Percentiles rank a stretch among this genome's conserved stretches.
Conservation (phyloP, 371 early-diverging fungal species). For the Mucor mucedo region DNA sequence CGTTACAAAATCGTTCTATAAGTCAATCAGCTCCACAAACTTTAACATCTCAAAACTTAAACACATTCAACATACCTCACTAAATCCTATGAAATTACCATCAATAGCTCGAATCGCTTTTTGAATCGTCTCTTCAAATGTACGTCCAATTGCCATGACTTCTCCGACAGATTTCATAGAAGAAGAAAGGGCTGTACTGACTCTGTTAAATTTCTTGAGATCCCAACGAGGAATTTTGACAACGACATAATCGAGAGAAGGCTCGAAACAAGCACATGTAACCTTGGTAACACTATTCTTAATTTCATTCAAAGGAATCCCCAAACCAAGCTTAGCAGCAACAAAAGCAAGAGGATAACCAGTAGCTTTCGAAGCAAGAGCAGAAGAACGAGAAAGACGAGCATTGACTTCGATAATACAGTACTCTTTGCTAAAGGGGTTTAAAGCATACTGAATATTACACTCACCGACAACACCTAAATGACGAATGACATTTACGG, state of each 20-base stretch:
- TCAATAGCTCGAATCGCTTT: conserved; percentile 96
- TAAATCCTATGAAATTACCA: conserved; percentile 83
- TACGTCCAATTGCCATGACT: conserved; percentile 95
- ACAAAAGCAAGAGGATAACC: conserved; percentile 97
- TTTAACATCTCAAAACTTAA: not conserved
- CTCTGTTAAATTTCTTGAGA: conserved; percentile 91
- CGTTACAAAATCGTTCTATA: conserved; percentile 2
- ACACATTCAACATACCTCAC: conserved; percentile 39
- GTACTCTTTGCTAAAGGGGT: conserved; percentile 91
- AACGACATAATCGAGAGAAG: conserved; percentile 91
- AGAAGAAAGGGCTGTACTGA: conserved; percentile 84
- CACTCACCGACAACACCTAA: conserved; percentile 97
- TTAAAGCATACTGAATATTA: conserved; percentile 97
- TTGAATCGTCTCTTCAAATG: conserved; percentile 95
- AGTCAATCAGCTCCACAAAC: not conserved
- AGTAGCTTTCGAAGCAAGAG: conserved; percentile 96
- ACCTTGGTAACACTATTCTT: conserved; percentile 91
- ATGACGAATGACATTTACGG: conserved; percentile 82
- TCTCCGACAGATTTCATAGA: conserved; percentile 97
- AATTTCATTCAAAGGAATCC: conserved; percentile 88
- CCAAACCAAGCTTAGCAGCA: conserved; percentile 95
- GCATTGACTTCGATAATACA: conserved; percentile 97
- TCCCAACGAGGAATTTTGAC: conserved; percentile 98
- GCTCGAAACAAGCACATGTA: conserved; percentile 96
- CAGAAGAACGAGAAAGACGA: conserved; percentile 89